Percentiles rank a stretch among this genome's conserved stretches.
Conservation (phyloP, 192 early-diverging fungal species). For the Gigaspora rosea region DNA sequence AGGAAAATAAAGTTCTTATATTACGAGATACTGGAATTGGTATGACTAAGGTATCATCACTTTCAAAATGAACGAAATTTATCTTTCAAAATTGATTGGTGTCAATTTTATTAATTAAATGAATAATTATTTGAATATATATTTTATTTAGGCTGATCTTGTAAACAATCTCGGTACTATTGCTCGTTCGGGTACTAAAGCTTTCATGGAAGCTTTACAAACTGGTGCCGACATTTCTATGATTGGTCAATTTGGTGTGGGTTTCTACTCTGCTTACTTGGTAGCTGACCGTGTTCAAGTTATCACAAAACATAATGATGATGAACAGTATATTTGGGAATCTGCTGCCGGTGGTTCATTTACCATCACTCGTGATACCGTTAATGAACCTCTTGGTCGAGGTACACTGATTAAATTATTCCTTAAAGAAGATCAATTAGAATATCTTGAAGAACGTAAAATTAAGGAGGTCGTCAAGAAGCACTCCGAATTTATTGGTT, state of each 20-base stretch:
- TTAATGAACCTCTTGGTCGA: slow-evolving; percentile 88
- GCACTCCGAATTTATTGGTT: slow-evolving; percentile 99
- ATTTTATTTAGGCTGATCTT: slow-evolving; percentile 67
- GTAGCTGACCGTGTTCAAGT: slow-evolving; percentile 97
- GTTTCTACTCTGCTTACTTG: slow-evolving; percentile 99
- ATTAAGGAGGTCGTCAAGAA: slow-evolving; percentile 99
- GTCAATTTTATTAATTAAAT: too few relatives aligned
- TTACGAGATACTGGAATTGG: slow-evolving; percentile 92
- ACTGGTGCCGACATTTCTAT: slow-evolving; percentile 97
- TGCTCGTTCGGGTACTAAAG: slow-evolving; percentile 99
- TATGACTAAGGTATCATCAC: slow-evolving; percentile 72
- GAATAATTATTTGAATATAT: not conserved
- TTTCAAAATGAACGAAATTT: not conserved
- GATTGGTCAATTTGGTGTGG: slow-evolving; percentile 99
- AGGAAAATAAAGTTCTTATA: slow-evolving; percentile 80
- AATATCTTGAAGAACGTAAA: slow-evolving; percentile 98
- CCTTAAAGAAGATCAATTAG: slow-evolving; percentile 98
- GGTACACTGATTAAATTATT: slow-evolving; percentile 94
- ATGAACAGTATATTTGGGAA: slow-evolving; percentile 96
- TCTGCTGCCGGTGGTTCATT: slow-evolving; percentile 89
- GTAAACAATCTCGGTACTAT: slow-evolving; percentile 99
- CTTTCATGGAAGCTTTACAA: slow-evolving; percentile 98
- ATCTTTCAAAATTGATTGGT: not conserved
- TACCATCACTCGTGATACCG: slow-evolving; percentile 93
- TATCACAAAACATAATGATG: slow-evolving; percentile 97